Evolutionary conservation across 768 basidiomycete genomes (phyloP), one percentile per base, ranked within the genome.

Genomic region (Russula abietina): DNA sequence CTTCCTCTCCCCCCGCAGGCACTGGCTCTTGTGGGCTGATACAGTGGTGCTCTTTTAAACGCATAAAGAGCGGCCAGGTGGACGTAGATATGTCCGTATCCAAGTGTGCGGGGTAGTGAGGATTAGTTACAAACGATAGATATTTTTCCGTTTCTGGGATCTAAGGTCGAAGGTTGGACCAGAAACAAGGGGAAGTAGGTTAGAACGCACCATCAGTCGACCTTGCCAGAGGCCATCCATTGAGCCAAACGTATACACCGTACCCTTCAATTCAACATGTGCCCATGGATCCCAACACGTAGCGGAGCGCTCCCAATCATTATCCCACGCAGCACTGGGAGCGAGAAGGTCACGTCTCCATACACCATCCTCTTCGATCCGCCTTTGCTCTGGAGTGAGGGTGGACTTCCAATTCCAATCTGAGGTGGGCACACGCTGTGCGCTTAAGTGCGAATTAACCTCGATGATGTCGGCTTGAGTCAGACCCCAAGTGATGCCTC

Each of bases 181-280:
- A 38, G n/a, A 59, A 60, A 19, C 39, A 26, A 45, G 48, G 38
- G 12, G 41, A 17, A 33, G 32, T 38, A 60, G 56, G 45, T 46
- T 39, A 46, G 24, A 7, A 80, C 84, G 62, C 57, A 88, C 86
- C 59, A 84, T 73, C 71, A 86, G 78, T 22, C 82, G 76, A 4
- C 88, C 88, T 62, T 84, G 79, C 84, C 83, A 88, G 6, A 80
- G 73, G 3, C 87, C 87, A 24, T 70, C 72, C 67, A 87, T 73
- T 3, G 75, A 69, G 7, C 87, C 87, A 0, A 77, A 78, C 3
- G 76, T 76, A 70, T 83, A 85, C 24, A 75, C 73, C 10, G 61
- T 65, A 17, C 73, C 73, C 57, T 74, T 71, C 17, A 69, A 70
- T 33, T 73, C 68, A 0, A 73, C 72, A 9, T 70, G 53, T 2